Evolutionary conservation across 2,329 filamentous ascomycete genomes (phyloP).

Genomic region (Rhynchosporium secalis): DNA sequence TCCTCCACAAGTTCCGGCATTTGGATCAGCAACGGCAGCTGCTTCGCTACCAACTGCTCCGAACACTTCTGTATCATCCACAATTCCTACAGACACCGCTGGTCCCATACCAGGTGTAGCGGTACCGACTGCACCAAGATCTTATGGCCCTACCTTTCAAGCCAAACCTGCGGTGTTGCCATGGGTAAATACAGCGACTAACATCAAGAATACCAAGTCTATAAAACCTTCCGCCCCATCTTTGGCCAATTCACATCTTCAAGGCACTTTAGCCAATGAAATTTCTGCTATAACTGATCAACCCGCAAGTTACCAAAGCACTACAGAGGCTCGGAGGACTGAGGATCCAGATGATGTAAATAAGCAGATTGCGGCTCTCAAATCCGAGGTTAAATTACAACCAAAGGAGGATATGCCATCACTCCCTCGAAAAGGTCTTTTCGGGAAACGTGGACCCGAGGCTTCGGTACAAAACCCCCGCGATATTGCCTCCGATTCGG

Average conservation of each 20-base stretch:
- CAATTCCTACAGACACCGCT: conserved; percentile 12
- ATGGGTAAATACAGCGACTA: too few species aligned
- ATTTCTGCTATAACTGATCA: too few species aligned
- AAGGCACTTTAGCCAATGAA: too few species aligned
- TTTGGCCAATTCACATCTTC: too few species aligned
- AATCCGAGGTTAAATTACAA: not conserved
- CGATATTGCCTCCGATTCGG: conserved; percentile 34
- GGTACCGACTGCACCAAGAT: conserved; percentile 36
- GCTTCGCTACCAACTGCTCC: not conserved
- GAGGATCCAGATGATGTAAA: too few species aligned
- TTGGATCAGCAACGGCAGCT: conserved; percentile 43
- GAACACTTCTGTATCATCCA: not conserved
- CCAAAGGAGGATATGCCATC: not conserved
- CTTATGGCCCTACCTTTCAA: conserved; percentile 5
- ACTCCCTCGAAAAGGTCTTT: conserved; percentile 25
- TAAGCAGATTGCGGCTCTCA: not conserved
- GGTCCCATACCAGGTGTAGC: conserved; percentile 33
- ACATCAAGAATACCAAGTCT: too few species aligned
- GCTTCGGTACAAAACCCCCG: conserved; percentile 21
- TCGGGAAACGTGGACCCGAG: conserved; percentile 28
- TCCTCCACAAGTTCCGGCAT: conserved; percentile 55
- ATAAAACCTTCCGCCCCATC: too few species aligned
- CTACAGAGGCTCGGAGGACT: too few species aligned
- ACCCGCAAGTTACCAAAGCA: too few species aligned
- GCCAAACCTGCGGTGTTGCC: too few species aligned